Conservation (phyloP, 306 rosid genomes). For the Hippophae rhamnoides region DNA sequence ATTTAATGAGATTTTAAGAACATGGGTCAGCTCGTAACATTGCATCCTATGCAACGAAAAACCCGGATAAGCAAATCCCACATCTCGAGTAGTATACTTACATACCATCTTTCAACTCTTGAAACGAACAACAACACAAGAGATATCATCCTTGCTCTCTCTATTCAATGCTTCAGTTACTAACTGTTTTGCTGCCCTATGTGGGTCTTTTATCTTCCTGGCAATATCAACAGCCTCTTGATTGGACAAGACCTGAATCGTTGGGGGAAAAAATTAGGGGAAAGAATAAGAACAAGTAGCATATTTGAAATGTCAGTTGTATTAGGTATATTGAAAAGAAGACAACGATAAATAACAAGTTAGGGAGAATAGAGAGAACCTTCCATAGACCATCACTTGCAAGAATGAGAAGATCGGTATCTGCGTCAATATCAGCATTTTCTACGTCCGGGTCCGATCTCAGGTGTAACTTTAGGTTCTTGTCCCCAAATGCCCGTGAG, state of each 20-base stretch:
- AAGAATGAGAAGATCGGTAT: conserved; percentile 53
- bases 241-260: conserved; percentile 63
- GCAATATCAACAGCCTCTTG: conserved; percentile 84
- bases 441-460: conserved; percentile 68
- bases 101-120: conserved; percentile 28
- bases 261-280: background rate
- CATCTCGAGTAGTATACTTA: background rate
- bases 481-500: conserved; percentile 87
- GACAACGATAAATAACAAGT: conserved; percentile 3
- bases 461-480: conserved; percentile 65
- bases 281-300: background rate
- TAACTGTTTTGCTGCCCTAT: conserved; percentile 56
- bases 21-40: conserved; percentile 7
- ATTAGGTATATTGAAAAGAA: background rate
- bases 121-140: conserved; percentile 81
- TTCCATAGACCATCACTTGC: conserved; percentile 92
- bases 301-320: background rate
- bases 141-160: conserved; percentile 82
- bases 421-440: conserved; percentile 25
- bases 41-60: conserved; percentile 11
- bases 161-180: conserved; percentile 58
- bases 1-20: conserved; percentile 19
- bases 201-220: conserved; percentile 53
- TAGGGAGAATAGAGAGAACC: conserved; percentile 13
- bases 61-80: conserved; percentile 23